Evolutionary conservation across 768 basidiomycete species (phyloP), one percentile per base, ranked within the genome.

Genomic region (Plicaturopsis crispa): DNA sequence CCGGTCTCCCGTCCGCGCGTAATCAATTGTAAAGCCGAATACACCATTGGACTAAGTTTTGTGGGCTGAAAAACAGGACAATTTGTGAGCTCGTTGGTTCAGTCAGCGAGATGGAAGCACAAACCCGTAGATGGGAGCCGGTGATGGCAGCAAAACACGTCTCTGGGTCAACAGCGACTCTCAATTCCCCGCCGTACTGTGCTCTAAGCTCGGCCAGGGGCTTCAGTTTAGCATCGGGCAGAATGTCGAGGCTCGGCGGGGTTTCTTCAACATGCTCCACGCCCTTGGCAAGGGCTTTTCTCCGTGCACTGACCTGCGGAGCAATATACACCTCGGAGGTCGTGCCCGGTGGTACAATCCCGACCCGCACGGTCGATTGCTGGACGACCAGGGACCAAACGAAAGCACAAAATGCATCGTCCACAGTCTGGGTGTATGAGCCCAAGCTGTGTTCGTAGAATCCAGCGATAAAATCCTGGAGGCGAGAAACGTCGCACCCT

Each of bases 1-100:
- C 90, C 90, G 14, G 71, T 62, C 41, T 85, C 82, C 42, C 89
- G 65, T 3, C 83, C 85, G 24, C 85, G 73, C n/a, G 87, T 82
- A 47, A 94, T 78, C 31, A 89, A 66, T 53, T 92, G 88, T 11
- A 94, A 71, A 4, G 82, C 78, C 12, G 78, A 75, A 54, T 90
- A 93, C 2, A 91, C 84, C 78, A 84, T 83, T 0, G 83, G 80
- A 34, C 80, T 89, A 48, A 93, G 62, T 56, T 85, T 88, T 1
- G 83, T 63, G 31, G 81, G 78, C 88, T 92, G 48, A 1, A 37
- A 41, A 24, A 36, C 16, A 26, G 18, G 22, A 44, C 14, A 38
- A 35, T 50, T 26, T 43, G 50, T 50, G 30, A 33, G 26, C 12
- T 13, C 17, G 6, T 14, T 4, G 13, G n/a, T 11, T 19, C 6